These are phyloP conservation scores for Blepharisma stoltei DNA, from an alignment of 73 alveolate species.

Conservation along the genomic window DNA sequence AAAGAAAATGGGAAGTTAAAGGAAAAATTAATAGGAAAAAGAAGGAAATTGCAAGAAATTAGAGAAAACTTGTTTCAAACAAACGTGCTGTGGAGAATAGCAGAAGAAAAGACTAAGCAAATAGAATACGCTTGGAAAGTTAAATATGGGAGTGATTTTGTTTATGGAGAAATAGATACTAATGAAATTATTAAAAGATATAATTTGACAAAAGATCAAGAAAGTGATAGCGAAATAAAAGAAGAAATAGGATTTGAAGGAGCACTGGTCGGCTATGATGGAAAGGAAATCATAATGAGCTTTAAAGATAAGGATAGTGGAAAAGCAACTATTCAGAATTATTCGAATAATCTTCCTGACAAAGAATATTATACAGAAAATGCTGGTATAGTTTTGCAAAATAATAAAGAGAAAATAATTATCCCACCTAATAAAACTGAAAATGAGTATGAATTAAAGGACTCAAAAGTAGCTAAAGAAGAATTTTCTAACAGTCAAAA, in stretches of 20 bases:
- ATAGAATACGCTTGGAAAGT: slow-evolving; percentile 4
- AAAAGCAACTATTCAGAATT: background rate
- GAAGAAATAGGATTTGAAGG: background rate
- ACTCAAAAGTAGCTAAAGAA: too few relatives aligned
- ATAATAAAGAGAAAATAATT: background rate
- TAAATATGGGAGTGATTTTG: background rate
- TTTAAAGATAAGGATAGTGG: background rate
- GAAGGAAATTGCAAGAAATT: background rate
- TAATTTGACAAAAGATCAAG: background rate
- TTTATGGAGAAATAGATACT: background rate
- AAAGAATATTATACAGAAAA: background rate
- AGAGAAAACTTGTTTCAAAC: background rate
- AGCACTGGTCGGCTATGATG: background rate
- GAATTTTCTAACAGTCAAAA: too few relatives aligned
- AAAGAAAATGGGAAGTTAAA: background rate
- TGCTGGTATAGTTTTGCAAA: background rate
- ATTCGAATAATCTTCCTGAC: background rate
- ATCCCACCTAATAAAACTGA: background rate
- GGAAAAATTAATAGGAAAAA: background rate
- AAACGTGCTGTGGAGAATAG: background rate
- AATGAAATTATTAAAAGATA: background rate
- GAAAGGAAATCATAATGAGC: background rate
- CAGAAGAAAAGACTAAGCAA: background rate
- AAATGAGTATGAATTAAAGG: too few relatives aligned
- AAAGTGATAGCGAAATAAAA: background rate